Evolutionary conservation across 805 yeast genomes (phyloP).

Genomic region (Myxozyma nipponensis): DNA sequence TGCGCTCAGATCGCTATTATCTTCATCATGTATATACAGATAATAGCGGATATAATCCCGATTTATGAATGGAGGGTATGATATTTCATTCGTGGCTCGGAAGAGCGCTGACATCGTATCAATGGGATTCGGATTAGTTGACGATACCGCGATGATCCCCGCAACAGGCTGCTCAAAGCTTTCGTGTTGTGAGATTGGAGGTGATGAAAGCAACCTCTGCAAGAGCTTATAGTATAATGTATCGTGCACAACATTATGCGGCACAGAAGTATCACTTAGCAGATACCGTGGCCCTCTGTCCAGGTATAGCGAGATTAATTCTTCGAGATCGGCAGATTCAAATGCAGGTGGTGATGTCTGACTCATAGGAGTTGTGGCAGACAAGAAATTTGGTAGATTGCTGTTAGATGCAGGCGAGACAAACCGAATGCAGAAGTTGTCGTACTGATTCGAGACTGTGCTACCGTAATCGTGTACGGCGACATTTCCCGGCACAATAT

Average conservation of each 20-base stretch:
- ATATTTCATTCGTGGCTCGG: conserved; percentile 41
- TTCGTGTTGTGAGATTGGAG: conserved; percentile 69
- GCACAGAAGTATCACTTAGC: conserved; percentile 27
- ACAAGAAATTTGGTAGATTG: background rate
- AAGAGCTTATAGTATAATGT: conserved; percentile 54
- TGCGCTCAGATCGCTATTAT: conserved; percentile 44
- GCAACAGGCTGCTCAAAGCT: conserved; percentile 83
- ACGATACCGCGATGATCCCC: conserved; percentile 63
- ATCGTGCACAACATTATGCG: conserved; percentile 34
- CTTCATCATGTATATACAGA: conserved; percentile 49
- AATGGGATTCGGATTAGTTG: conserved; percentile 56
- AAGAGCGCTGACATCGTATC: conserved; percentile 51
- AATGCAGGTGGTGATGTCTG: background rate
- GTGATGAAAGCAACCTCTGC: conserved; percentile 55
- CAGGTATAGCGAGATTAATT: conserved; percentile 10
- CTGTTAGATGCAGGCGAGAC: background rate
- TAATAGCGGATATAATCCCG: conserved; percentile 56
- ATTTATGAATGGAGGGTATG: conserved; percentile 62
- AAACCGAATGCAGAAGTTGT: conserved; percentile 48
- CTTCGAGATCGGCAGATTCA: conserved; percentile 15
- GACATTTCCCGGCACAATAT: conserved; percentile 47
- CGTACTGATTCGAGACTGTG: conserved; percentile 37
- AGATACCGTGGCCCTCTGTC: conserved; percentile 23
- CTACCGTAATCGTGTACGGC: conserved; percentile 44
- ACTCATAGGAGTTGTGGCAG: background rate